Evolutionary conservation across 306 rosid genomes (phyloP).

Genomic region (Quercus aquifolioides): DNA sequence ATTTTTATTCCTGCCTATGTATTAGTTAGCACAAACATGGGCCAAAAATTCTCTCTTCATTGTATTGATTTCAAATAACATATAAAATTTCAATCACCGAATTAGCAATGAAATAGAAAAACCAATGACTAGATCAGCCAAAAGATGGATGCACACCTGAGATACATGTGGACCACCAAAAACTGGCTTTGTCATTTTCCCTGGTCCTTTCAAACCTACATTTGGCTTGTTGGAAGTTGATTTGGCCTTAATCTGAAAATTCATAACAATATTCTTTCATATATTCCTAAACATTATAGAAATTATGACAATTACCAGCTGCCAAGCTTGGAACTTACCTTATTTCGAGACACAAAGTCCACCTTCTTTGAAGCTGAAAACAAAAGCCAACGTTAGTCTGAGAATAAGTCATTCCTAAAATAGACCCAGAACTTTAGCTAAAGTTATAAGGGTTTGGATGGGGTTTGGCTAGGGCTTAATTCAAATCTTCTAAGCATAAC

Average conservation of each 20-base stretch:
- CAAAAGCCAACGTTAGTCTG: conserved; percentile 11
- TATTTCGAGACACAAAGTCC: conserved; percentile 43
- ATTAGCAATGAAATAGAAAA: neutral
- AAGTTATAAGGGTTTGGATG: neutral
- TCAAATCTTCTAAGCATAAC: neutral
- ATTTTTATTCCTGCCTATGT: conserved; percentile 1
- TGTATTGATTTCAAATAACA: neutral
- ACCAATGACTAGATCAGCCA: neutral
- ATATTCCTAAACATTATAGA: conserved; percentile 1
- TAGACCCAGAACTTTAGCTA: neutral
- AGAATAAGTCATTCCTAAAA: neutral
- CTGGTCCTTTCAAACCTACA: conserved; percentile 44
- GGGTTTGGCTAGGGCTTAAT: neutral
- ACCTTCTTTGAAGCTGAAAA: conserved; percentile 58
- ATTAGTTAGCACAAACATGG: neutral
- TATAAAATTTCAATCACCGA: neutral
- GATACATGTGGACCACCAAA: conserved; percentile 42
- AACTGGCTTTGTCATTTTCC: conserved; percentile 45
- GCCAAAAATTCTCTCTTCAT: neutral
- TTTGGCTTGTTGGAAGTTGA: conserved; percentile 50
- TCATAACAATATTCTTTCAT: conserved; percentile 9
- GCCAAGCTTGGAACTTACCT: conserved; percentile 45
- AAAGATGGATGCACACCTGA: conserved; percentile 44
- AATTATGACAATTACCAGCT: conserved; percentile 7
- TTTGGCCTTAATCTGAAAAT: conserved; percentile 48